phyloP scores from a whole-genome alignment of 345 rosid species.

The Bruguiera parviflora region DNA sequence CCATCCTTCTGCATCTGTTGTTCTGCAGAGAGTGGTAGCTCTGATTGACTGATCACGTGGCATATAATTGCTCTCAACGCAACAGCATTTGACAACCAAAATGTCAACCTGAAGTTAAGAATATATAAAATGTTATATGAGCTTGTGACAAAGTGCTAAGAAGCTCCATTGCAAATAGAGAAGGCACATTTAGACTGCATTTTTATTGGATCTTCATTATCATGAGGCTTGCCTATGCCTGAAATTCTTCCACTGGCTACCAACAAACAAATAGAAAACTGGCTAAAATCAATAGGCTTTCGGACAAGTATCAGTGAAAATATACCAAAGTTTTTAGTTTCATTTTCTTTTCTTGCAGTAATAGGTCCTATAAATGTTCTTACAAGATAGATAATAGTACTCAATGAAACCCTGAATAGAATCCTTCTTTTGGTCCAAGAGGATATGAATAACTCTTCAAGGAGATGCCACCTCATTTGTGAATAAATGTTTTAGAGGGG shows the following conservation, averaged over 20 bases:
- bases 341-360: too few species aligned
- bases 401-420: not conserved
- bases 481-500: not conserved
- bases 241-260: too few species aligned
- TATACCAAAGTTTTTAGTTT: too few species aligned
- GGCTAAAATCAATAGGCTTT: too few species aligned
- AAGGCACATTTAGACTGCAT: not conserved
- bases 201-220: too few species aligned
- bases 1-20: conserved; percentile 31
- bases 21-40: conserved; percentile 34
- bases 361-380: not conserved
- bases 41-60: conserved; percentile 38
- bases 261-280: too few species aligned
- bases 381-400: not conserved
- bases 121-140: conserved; percentile 1
- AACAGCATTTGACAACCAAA: conserved; percentile 88
- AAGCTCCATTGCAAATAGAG: not conserved
- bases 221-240: too few species aligned
- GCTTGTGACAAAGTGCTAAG: not conserved
- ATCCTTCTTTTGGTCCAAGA: not conserved
- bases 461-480: not conserved
- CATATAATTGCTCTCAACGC: conserved; percentile 67
- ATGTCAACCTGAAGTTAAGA: conserved; percentile 63
- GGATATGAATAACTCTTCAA: not conserved
- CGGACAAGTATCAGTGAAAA: too few species aligned